Percentiles rank a stretch among this genome's conserved stretches.
Conservation (phyloP, 805 yeast genomes). For the Millerago galiae region DNA sequence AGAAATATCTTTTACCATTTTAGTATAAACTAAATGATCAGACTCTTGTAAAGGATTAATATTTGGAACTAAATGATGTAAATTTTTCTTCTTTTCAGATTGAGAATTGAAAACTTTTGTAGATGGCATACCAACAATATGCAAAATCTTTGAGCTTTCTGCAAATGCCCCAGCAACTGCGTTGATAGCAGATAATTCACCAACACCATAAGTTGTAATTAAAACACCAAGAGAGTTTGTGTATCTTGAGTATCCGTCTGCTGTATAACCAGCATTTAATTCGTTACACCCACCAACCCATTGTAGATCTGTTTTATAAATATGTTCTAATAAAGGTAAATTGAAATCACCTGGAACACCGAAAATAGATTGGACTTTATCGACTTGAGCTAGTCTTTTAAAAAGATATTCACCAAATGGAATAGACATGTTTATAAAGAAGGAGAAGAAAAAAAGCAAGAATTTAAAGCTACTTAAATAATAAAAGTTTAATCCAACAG, state of each 20-base stretch:
- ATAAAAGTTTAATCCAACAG: no score
- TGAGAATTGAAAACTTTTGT: conserved; percentile 23
- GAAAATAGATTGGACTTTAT: conserved; percentile 55
- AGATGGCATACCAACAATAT: conserved; percentile 68
- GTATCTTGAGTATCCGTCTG: conserved; percentile 79
- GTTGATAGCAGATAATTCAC: conserved; percentile 79
- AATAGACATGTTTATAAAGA: conserved; percentile 10
- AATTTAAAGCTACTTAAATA: not conserved
- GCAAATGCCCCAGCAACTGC: conserved; percentile 81
- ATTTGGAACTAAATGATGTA: conserved; percentile 59
- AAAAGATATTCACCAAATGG: conserved; percentile 65
- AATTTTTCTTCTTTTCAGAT: conserved; percentile 25
- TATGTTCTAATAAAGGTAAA: conserved; percentile 58
- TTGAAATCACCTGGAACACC: conserved; percentile 83
- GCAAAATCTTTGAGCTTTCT: conserved; percentile 73
- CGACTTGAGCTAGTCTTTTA: conserved; percentile 42
- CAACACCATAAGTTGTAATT: conserved; percentile 75
- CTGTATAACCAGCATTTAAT: conserved; percentile 82
- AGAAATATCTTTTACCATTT: conserved; percentile 50
- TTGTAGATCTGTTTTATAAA: conserved; percentile 46
- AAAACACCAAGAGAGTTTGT: conserved; percentile 60
- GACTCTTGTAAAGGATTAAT: conserved; percentile 43
- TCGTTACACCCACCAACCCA: conserved; percentile 90
- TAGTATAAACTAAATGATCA: conserved; percentile 60
- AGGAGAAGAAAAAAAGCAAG: not conserved